phyloP scores from a whole-genome alignment of 768 basidiomycete genomes.

The Neoboletus magnificus region DNA sequence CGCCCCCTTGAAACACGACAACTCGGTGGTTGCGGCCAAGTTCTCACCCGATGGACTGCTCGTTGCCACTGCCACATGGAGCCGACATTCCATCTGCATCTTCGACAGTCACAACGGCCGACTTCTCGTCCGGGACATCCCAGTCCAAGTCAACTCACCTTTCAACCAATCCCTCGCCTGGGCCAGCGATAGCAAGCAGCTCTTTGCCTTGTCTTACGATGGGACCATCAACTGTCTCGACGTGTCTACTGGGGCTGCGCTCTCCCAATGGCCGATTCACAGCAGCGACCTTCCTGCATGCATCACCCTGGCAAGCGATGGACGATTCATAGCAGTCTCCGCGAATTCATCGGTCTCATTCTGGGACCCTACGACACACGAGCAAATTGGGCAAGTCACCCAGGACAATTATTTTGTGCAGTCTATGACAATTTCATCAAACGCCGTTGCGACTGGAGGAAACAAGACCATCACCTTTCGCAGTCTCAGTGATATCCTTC shows the following conservation, averaged over 20 bases:
- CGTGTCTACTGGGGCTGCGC: too few relatives aligned
- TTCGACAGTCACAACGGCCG: not conserved
- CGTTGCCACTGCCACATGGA: not conserved
- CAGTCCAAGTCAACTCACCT: not conserved
- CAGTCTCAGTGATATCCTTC: too few relatives aligned
- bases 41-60: constrained; percentile 1
- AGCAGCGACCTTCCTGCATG: accelerated
- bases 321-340: constrained; percentile 3
- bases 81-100: not conserved
- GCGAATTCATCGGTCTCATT: constrained; percentile 5
- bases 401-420: not conserved
- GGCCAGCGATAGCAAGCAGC: not conserved
- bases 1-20: not conserved
- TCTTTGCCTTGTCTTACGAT: not conserved
- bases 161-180: not conserved
- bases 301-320: not conserved
- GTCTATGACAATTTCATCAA: constrained; percentile 5
- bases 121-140: not conserved
- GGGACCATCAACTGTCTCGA: not conserved
- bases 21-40: not conserved
- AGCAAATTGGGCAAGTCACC: constrained; percentile 4
- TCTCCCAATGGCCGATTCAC: too few relatives aligned
- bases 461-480: too few relatives aligned
- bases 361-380: constrained; percentile 7
- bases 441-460: constrained; percentile 2